Conservation (phyloP, 192 early-diverging fungal species). For the Backusella macrospora region DNA sequence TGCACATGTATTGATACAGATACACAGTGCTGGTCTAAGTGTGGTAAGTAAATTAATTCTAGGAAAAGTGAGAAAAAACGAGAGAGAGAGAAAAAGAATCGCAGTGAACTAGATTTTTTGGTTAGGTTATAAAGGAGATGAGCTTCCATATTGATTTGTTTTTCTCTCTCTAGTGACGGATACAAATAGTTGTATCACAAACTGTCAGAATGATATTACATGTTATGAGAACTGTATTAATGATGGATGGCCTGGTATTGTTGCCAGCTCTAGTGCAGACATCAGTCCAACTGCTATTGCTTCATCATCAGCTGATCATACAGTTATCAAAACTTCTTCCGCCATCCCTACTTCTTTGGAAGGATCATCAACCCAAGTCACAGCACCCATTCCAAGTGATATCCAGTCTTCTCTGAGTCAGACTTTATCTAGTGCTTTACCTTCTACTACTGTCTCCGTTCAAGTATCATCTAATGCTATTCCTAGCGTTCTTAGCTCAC, state of each 20-base stretch:
- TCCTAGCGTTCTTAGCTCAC: no score
- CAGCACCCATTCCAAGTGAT: background rate
- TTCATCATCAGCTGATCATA: background rate
- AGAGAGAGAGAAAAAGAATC: background rate
- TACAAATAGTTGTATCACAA: constrained; percentile 3
- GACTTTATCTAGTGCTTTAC: background rate
- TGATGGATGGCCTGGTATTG: background rate
- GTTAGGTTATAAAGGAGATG: background rate
- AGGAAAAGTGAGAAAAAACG: no score
- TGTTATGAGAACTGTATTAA: constrained; percentile 1
- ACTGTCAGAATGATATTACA: background rate
- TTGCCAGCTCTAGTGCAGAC: background rate
- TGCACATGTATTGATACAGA: background rate
- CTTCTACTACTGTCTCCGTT: background rate
- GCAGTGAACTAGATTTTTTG: background rate
- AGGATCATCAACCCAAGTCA: background rate
- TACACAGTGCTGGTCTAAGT: constrained; percentile 1
- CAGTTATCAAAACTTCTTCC: background rate
- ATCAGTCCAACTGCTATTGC: background rate
- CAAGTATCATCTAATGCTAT: background rate
- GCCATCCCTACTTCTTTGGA: background rate
- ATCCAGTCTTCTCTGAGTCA: background rate
- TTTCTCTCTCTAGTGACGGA: background rate
- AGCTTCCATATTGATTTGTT: background rate
- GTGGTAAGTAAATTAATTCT: constrained; percentile 5